Percentiles rank a stretch among this genome's conserved stretches.
These are phyloP conservation scores for Eutypella sp. DNA, from an alignment of 2,329 filamentous ascomycete species.

Conservation along the genomic window DNA sequence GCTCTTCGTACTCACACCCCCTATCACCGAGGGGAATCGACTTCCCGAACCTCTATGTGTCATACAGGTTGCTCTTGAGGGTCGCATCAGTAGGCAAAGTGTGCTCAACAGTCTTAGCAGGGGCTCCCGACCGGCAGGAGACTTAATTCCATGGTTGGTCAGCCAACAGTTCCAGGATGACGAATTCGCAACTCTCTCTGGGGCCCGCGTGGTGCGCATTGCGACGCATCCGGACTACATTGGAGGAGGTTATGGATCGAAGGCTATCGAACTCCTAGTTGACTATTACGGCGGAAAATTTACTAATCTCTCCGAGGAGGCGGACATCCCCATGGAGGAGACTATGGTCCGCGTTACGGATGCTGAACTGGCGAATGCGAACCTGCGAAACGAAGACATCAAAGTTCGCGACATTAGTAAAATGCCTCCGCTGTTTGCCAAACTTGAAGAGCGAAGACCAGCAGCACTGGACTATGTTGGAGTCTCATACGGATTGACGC, in stretches of 20 bases:
- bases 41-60: constrained; percentile 93
- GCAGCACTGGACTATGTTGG: constrained; percentile 85
- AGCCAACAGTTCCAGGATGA: constrained; percentile 98
- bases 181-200: constrained; percentile 89
- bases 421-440: constrained; percentile 91
- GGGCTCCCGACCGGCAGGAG: constrained; percentile 83
- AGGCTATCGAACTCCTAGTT: constrained; percentile 77
- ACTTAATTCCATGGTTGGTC: constrained; percentile 95
- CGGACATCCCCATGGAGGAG: constrained; percentile 47
- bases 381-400: constrained; percentile 79
- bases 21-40: constrained; percentile 70
- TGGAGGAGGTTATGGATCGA: constrained; percentile 88
- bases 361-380: constrained; percentile 69
- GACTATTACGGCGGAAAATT: constrained; percentile 97
- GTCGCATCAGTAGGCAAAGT: constrained; percentile 88
- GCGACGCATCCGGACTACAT: constrained; percentile 94
- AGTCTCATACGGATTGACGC: constrained; percentile 90
- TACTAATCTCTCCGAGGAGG: constrained; percentile 72
- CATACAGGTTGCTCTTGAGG: constrained; percentile 89
- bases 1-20: constrained; percentile 87
- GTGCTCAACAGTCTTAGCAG: constrained; percentile 85
- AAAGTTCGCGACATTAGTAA: constrained; percentile 83
- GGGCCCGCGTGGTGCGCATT: constrained; percentile 87
- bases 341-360: constrained; percentile 78
- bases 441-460: constrained; percentile 76